Conservation (phyloP, 140 eudicot species). For the Oenanthe javanica region DNA sequence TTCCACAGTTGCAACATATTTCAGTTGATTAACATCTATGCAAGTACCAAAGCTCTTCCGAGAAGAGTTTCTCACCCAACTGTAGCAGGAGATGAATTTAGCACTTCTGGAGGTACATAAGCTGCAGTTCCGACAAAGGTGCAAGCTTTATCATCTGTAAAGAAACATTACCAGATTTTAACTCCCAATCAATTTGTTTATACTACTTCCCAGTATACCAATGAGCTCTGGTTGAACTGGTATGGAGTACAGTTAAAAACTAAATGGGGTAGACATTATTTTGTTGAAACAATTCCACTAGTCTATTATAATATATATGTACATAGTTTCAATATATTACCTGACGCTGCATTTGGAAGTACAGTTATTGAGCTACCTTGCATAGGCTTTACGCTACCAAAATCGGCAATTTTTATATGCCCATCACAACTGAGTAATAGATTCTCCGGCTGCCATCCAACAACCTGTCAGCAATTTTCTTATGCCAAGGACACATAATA, state of each 20-base stretch:
- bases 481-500: background rate
- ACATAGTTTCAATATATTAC: slow-evolving; percentile 18
- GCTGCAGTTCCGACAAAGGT: slow-evolving; percentile 99
- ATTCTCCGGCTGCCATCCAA: slow-evolving; percentile 91
- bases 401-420: slow-evolving; percentile 95
- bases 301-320: background rate
- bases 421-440: slow-evolving; percentile 85
- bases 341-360: slow-evolving; percentile 94
- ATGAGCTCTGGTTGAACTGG: background rate
- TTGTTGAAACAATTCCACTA: background rate
- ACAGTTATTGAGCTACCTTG: slow-evolving; percentile 79
- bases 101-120: slow-evolving; percentile 96
- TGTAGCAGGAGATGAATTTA: slow-evolving; percentile 82
- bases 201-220: background rate
- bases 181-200: background rate
- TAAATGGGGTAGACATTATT: background rate
- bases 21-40: background rate
- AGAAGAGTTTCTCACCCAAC: slow-evolving; percentile 59
- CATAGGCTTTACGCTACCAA: slow-evolving; percentile 99
- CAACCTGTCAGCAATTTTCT: slow-evolving; percentile 25
- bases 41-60: background rate
- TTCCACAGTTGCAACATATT: background rate
- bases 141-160: slow-evolving; percentile 81
- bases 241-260: background rate
- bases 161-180: slow-evolving; percentile 14